Percentiles rank a stretch among this genome's conserved stretches.
Conservation (phyloP, 179 eudicot species). For the Beta corolliflora region DNA sequence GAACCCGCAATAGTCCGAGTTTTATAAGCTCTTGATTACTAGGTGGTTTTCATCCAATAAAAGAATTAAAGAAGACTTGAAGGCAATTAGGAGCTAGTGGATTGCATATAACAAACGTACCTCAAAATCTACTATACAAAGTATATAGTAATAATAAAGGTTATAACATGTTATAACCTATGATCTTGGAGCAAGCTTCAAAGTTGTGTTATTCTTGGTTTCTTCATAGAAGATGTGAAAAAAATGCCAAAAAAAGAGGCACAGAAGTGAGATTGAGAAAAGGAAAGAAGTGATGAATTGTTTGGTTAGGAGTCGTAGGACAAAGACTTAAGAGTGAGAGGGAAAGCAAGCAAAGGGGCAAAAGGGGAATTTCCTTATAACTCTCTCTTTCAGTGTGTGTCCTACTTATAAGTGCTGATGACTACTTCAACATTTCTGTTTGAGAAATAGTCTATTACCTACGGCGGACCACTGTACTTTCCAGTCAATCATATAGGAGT, state of each 20-base stretch:
- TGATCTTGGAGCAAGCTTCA: not conserved
- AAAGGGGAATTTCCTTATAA: not conserved
- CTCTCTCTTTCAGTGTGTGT: constrained; percentile 24
- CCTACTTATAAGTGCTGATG: constrained; percentile 29
- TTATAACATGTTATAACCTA: not conserved
- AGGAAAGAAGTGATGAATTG: not conserved
- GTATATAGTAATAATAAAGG: not conserved
- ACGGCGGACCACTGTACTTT: constrained; percentile 12
- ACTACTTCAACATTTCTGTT: constrained; percentile 35
- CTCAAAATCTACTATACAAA: not conserved
- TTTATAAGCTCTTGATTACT: too few relatives aligned
- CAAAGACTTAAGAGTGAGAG: not conserved
- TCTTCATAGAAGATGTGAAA: not conserved
- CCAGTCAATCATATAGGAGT: constrained; percentile 11
- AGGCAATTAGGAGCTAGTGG: too few relatives aligned
- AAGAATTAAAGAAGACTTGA: too few relatives aligned
- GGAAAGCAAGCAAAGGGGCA: not conserved
- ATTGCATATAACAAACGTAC: not conserved
- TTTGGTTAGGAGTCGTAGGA: not conserved
- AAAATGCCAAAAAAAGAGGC: constrained; percentile 7
- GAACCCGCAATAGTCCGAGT: too few relatives aligned
- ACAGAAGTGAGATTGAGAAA: not conserved
- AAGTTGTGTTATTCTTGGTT: not conserved
- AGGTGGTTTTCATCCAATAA: too few relatives aligned
- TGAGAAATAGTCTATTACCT: constrained; percentile 16